A percentile compares a stretch with the other conserved stretches of the same genome.
Evolutionary conservation across 78 protist genomes (phyloP).

Genomic region (Dictyostelium purpureum): DNA sequence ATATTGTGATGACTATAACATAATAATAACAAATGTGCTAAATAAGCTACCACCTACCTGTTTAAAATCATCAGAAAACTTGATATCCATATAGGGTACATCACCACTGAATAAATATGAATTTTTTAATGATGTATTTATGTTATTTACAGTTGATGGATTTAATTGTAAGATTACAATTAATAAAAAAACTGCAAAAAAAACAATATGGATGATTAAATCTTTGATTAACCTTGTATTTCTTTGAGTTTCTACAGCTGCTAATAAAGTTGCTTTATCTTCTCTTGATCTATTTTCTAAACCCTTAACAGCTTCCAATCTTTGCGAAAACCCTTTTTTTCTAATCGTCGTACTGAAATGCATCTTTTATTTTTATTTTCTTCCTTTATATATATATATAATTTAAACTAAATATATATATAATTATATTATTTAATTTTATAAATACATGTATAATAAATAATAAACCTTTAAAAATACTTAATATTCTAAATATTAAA

Average conservation of each 20-base stretch:
- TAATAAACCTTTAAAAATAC: no score
- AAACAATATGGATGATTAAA: constrained; percentile 29
- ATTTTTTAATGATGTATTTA: constrained; percentile 26
- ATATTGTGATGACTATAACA: no score
- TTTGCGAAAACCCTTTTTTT: background rate
- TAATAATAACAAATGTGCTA: no score
- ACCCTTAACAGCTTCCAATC: background rate
- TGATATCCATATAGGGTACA: background rate
- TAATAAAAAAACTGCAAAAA: constrained; percentile 27
- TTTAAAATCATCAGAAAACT: background rate
- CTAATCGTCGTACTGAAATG: no score
- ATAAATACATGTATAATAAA: no score
- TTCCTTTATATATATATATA: no score
- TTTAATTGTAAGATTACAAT: constrained; percentile 27
- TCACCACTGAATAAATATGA: background rate
- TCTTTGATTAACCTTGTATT: constrained; percentile 46
- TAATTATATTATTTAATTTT: no score
- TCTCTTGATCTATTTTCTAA: background rate
- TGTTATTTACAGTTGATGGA: constrained; percentile 10
- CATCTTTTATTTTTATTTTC: no score
- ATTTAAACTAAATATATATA: no score
- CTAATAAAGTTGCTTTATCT: constrained; percentile 58
- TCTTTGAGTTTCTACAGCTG: constrained; percentile 58
- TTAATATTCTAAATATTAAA: no score
- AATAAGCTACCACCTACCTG: no score